phyloP scores from a whole-genome alignment of 1,284 basidiomycete genomes.

The Megacollybia platyphylla region DNA sequence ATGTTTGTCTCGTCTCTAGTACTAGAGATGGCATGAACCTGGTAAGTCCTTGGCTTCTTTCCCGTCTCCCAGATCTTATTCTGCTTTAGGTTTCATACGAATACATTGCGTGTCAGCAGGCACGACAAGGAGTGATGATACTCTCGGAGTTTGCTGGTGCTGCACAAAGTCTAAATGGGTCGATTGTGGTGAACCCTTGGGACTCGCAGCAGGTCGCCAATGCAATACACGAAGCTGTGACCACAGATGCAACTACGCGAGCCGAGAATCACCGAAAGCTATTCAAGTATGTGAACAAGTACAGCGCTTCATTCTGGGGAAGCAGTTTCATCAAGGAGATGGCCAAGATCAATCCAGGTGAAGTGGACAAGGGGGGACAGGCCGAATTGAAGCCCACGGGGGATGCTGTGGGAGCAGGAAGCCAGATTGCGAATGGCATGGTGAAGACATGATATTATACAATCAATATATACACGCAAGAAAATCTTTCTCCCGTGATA shows the following conservation, averaged over 20 bases:
- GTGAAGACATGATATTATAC: conserved; percentile 11
- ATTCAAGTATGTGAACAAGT: conserved; percentile 92
- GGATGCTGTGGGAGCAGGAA: conserved; percentile 10
- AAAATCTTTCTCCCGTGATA: too few species aligned
- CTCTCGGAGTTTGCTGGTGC: conserved; percentile 97
- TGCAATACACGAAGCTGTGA: conserved; percentile 90
- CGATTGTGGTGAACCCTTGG: conserved; percentile 93
- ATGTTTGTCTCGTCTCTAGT: conserved; percentile 91
- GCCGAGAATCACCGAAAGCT: conserved; percentile 91
- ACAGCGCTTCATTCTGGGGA: conserved; percentile 89
- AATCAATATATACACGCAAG: too few species aligned
- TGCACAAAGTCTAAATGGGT: conserved; percentile 90
- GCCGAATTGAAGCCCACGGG: conserved; percentile 19
- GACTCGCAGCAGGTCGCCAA: conserved; percentile 93
- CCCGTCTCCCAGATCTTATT: conserved; percentile 4
- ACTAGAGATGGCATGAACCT: conserved; percentile 99
- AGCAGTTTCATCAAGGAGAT: conserved; percentile 84
- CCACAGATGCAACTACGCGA: conserved; percentile 71
- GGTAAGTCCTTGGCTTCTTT: conserved; percentile 32
- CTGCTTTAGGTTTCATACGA: conserved; percentile 87
- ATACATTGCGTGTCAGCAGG: conserved; percentile 92
- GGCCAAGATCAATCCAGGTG: conserved; percentile 36
- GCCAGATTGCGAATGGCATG: conserved; percentile 18
- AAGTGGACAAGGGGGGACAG: conserved; percentile 25
- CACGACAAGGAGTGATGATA: conserved; percentile 92